These are phyloP conservation scores for Aspergillus sp. DNA, from an alignment of 2,329 filamentous ascomycete genomes.

Conservation along the genomic window DNA sequence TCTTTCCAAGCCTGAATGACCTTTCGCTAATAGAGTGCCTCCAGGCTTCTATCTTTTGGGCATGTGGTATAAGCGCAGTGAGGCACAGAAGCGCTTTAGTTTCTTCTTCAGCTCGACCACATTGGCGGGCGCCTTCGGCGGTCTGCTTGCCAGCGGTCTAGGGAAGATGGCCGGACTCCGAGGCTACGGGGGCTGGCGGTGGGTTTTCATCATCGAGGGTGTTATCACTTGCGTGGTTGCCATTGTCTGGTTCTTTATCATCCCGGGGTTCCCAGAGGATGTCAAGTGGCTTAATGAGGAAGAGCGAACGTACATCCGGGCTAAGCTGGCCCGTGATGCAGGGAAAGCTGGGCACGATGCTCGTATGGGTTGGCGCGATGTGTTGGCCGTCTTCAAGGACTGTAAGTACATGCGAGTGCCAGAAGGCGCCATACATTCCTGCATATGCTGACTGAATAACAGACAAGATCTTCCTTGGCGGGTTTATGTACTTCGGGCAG, in stretches of 20 bases:
- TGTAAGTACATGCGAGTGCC: conserved; percentile 38
- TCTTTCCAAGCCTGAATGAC: not conserved
- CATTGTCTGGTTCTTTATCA: conserved; percentile 62
- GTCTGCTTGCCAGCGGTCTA: conserved; percentile 61
- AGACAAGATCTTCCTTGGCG: conserved; percentile 69
- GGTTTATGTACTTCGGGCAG: conserved; percentile 79
- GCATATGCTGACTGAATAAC: conserved; percentile 17
- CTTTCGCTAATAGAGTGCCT: not conserved
- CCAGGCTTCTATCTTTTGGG: conserved; percentile 65
- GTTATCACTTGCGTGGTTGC: conserved; percentile 63
- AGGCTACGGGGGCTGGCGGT: conserved; percentile 60
- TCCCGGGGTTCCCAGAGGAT: conserved; percentile 74
- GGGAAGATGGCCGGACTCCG: conserved; percentile 56
- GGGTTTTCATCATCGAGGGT: conserved; percentile 64
- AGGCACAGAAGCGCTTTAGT: conserved; percentile 87
- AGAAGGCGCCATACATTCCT: not conserved
- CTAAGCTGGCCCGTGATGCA: conserved; percentile 67
- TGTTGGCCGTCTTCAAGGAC: conserved; percentile 68
- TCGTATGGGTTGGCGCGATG: conserved; percentile 60
- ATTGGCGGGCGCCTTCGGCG: conserved; percentile 64
- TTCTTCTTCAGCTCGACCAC: conserved; percentile 84
- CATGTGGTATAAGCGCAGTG: conserved; percentile 80
- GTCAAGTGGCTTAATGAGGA: conserved; percentile 71
- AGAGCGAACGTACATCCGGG: conserved; percentile 67
- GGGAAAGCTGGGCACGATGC: conserved; percentile 66